Conservation (phyloP, 1,284 basidiomycete genomes). For the Ceratobasidium sp. region DNA sequence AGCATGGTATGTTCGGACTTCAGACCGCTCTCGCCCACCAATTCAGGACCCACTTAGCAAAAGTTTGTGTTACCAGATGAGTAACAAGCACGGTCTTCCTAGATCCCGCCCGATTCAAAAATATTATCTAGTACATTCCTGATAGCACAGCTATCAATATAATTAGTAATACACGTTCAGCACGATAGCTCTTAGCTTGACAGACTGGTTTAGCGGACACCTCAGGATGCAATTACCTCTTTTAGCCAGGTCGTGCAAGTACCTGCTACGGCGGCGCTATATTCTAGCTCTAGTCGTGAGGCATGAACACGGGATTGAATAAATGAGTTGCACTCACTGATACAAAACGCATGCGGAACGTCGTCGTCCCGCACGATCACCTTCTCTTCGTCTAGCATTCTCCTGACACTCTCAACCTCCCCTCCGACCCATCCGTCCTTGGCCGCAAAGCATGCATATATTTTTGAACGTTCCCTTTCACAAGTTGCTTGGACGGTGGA, state of each 20-base stretch:
- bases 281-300: background rate
- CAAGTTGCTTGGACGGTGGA: slow-evolving; percentile 48
- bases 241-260: slow-evolving; percentile 15
- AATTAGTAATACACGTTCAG: background rate
- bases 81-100: no score
- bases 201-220: background rate
- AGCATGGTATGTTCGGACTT: no score
- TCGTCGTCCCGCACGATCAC: slow-evolving; percentile 57
- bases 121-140: background rate
- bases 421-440: slow-evolving; percentile 65
- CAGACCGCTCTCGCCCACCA: no score
- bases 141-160: background rate
- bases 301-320: background rate
- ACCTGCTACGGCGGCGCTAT: slow-evolving; percentile 18
- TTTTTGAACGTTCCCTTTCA: slow-evolving; percentile 14
- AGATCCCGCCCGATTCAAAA: no score
- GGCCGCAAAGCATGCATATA: slow-evolving; percentile 61
- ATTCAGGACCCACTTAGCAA: no score
- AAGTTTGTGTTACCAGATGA: no score
- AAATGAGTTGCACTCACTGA: slow-evolving; percentile 56
- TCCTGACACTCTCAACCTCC: slow-evolving; percentile 45
- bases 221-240: background rate
- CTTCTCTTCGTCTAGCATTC: slow-evolving; percentile 46
- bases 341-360: slow-evolving; percentile 69
- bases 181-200: background rate